Conservation (phyloP, 2,329 filamentous ascomycete species). For the Colletotrichum tropicicola region DNA sequence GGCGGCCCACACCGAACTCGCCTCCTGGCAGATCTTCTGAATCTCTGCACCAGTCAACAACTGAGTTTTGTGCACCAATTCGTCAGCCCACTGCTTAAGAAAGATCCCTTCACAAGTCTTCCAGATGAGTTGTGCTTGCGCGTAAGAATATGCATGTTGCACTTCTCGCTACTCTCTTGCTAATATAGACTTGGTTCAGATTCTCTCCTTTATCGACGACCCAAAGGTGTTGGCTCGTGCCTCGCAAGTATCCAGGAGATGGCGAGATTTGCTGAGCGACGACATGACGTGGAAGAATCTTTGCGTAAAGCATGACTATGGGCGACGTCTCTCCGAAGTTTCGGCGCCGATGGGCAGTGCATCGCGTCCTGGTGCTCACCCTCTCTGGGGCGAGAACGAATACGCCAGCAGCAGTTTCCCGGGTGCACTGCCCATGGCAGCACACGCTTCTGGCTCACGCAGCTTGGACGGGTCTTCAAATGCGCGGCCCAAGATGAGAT, state of each 20-base stretch:
- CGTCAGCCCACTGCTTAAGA: conserved; percentile 92
- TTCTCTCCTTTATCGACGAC: conserved; percentile 96
- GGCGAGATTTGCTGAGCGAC: conserved; percentile 92
- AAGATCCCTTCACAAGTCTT: conserved; percentile 92
- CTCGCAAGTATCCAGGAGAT: conserved; percentile 94
- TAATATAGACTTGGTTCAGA: conserved; percentile 56
- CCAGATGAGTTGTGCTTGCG: conserved; percentile 93
- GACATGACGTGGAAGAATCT: conserved; percentile 99
- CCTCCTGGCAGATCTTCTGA: conserved; percentile 87
- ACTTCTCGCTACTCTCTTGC: not conserved
- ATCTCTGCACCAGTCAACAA: conserved; percentile 93
- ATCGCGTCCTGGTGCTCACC: conserved; percentile 15
- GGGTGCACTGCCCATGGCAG: conserved; percentile 48
- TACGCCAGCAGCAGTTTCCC: conserved; percentile 54
- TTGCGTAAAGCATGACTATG: conserved; percentile 95
- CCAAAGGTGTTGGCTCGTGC: conserved; percentile 92
- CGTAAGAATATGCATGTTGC: conserved; percentile 58
- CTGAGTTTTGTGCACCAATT: conserved; percentile 97
- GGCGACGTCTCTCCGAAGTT: conserved; percentile 64
- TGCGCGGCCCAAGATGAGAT: conserved; percentile 73
- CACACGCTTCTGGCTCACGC: conserved; percentile 51
- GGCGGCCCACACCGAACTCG: conserved; percentile 80
- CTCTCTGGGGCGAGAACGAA: conserved; percentile 29
- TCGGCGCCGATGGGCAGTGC: conserved; percentile 10
- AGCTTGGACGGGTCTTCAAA: conserved; percentile 62